Base-by-base conservation (phyloP, 352 stramenopile species). In the Pythium folliculosum region DNA sequence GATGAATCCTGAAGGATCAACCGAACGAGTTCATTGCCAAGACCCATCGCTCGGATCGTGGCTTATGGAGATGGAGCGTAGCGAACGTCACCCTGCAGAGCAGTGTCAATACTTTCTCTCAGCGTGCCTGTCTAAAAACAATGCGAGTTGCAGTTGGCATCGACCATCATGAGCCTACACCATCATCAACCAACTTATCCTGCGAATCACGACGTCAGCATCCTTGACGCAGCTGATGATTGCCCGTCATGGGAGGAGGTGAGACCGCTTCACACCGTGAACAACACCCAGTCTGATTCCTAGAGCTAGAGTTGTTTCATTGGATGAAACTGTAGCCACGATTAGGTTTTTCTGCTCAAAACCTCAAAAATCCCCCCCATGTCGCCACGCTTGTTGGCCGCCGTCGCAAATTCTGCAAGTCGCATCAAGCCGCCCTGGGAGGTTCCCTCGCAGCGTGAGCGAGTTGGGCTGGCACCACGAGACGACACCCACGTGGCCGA, bases 331-430 rank as follows among this genome's bases (percentile, higher is more conserved):
- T n/a, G 23, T 43, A 51, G 5, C 38, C 5, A 54, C 16, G 2
- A 3, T 13, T 17, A 72, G 59, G 59, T 67, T 71, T 71, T 71
- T 50, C 57, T 5, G 1, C 9, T n/a, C 9, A 68, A 62, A 68
- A 61, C 61, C 52, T 68, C 40, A 22, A 40, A 16, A 25, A 44
- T 65, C 32, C n/a, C 19, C 57, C 12, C 57, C 12, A 53, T 58
- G 47, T 45, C 58, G 58, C 52, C 52, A 48, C 19, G 19, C 32
- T 60, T 21, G 32, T 47, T 60, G 32, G 52, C 22, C 14, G 48
- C 9, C n/a, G 10, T 21, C 14, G 40, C 40, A 17, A 58, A 49
- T 57, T 65, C 58, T 57, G 25, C 58, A 40, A 65, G 25, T 58
- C 48, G 47, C 47, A 58, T 21, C 45, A 32, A n/a, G 16, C 52